Base-by-base conservation (phyloP, 208 protist genomes). In the Trypanosoma grayi region DNA sequence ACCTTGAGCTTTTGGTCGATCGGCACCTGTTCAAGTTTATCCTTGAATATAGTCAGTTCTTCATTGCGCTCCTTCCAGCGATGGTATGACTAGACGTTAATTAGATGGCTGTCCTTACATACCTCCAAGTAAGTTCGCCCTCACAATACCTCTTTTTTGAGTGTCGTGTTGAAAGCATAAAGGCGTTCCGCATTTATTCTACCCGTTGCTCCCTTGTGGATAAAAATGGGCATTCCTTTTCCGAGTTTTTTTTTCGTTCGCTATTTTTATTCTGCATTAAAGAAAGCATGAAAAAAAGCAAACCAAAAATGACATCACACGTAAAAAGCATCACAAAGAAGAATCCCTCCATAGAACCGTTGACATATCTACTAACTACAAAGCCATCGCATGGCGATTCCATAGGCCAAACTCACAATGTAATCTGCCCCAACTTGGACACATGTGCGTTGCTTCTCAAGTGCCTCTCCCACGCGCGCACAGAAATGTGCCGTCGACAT, bases 1-100 rank as follows among this genome's bases (percentile, higher is more conserved):
- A 93, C 77, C 60, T 93, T 90, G 59, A 90, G 90, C 66, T 93
- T 89, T 52, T 93, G 82, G 63, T 93, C 86, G 0, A 89, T 75
- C 4, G 86, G 86, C 11, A 90, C 81, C 20, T 83, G 79, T 28
- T 77, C 75, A 45, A 93, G 67, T 43, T 87, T 93, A 24, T 90
- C 76, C 57, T 89, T 75, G 60, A 93, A 93, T 57, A 93, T 75
- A 24, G 77, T 81, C n/a, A 89, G 22, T 53, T 89, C 81, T 44
- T 90, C 86, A 13, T 86, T 81, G 25, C 80, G 73, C 37, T 85
- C 67, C 43, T 81, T 80, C 83, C 86, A 93, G 8, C 83, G 74
- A 22, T 79, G 79, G 53, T 88, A 93, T 7, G 81, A 84, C 73
- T 83, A 85, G 36, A 82, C 80, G 58, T 93, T 93, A 34, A 93